Base-by-base conservation (phyloP, 2,329 filamentous ascomycete species). In the Colletotrichum sp. region DNA sequence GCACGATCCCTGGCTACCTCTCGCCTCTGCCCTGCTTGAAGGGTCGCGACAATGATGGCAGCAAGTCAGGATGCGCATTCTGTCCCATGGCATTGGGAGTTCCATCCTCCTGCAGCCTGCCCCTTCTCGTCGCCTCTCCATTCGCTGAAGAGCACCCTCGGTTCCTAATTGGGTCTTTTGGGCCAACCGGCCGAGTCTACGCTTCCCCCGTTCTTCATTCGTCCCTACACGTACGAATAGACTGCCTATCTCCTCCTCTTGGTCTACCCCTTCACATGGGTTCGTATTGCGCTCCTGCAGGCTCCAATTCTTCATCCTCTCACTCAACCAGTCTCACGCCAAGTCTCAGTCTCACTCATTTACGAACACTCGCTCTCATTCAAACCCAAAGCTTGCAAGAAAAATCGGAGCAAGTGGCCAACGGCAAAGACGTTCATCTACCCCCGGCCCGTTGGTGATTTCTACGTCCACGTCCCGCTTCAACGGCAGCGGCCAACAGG, bases 101-200 rank as follows among this genome's bases (percentile, higher is more conserved):
- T 65, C 64, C 65, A 73, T 69, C 64, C 44, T 73, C 21, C 70
- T 65, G 64, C 70, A 34, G 59, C 30, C 36, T 30, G 72, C 4
- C 72, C 52, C 55, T 63, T 44, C 52, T 55, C 30, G n/a, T 32
- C n/a, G 28, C 10, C 63, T 44, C 21, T 32, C 21, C 28, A 69
- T 59, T 64, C 57, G 73, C 70, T 72, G 57, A 73, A 66, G 68
- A 57, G 69, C 70, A 69, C 70, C 7, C 64, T 76, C 64, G 34
- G 57, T 55, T 73, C 64, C 70, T 18, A 24, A 26, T 69, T 65
- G 70, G 44, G 34, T 44, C 64, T 69, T 76, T 69, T 76, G 44
- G 57, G 70, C 64, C 34, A 49, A 39, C 70, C 73, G 70, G 59
- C 73, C 65, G 64, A 73, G 62, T 73, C 13, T 21, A 62, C 59